A percentile compares a stretch with the other conserved stretches of the same genome.
phyloP scores from a whole-genome alignment of 495 filamentous ascomycete genomes.

The Penicillium maclennaniae region DNA sequence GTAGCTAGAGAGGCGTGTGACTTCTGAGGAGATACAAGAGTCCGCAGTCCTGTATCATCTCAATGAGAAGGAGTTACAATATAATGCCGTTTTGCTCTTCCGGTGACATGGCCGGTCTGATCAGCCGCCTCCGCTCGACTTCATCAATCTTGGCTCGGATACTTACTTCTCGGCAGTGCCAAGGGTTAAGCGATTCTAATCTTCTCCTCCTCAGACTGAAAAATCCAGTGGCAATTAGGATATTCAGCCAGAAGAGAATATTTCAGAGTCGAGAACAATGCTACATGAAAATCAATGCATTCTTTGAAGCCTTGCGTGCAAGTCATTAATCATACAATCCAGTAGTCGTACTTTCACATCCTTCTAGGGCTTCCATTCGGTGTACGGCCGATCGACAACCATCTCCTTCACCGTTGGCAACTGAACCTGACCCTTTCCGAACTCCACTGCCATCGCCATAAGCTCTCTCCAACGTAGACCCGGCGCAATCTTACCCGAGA shows the following conservation, averaged over 20 bases:
- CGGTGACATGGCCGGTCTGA: background rate
- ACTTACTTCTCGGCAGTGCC: conserved; percentile 1
- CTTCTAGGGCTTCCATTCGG: conserved; percentile 1
- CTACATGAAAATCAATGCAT: background rate
- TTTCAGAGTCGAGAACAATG: conserved; percentile 2
- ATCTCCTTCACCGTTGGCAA: conserved; percentile 6
- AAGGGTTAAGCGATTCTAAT: background rate
- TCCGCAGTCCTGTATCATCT: too few species aligned
- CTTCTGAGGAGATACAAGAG: too few species aligned
- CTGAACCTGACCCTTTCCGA: conserved; percentile 1
- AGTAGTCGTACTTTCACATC: background rate
- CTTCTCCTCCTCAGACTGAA: background rate
- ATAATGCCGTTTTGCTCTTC: too few species aligned
- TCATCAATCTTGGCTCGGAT: conserved; percentile 5
- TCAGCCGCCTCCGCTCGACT: conserved; percentile 2
- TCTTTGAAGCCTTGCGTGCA: conserved; percentile 1
- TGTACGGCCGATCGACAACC: conserved; percentile 7
- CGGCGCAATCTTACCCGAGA: conserved; percentile 6
- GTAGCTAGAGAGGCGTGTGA: too few species aligned
- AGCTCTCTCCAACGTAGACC: conserved; percentile 2
- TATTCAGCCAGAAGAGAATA: background rate
- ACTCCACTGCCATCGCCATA: conserved; percentile 6
- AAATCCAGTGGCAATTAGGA: background rate
- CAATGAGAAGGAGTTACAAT: too few species aligned
- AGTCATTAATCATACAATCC: conserved; percentile 2